Evolutionary conservation across 192 early-diverging fungal genomes (phyloP).

Genomic region (Rhizoclosmatium globosum): DNA sequence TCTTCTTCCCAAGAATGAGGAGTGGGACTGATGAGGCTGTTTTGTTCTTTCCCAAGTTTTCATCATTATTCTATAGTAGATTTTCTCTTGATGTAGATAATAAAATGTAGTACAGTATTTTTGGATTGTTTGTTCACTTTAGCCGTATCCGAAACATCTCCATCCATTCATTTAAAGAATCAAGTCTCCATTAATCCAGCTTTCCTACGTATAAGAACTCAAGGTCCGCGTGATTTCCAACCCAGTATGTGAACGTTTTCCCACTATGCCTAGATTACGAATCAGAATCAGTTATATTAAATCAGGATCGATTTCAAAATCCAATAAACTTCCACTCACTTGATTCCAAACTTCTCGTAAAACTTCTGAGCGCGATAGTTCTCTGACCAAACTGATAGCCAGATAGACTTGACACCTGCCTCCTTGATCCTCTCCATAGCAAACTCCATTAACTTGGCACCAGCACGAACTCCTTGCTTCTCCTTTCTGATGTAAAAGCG

Average conservation of each 20-base stretch:
- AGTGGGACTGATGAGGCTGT: too few species aligned
- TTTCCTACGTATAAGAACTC: slow-evolving; percentile 12
- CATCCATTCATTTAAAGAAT: not conserved
- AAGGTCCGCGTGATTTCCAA: slow-evolving; percentile 20
- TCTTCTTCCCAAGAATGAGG: too few species aligned
- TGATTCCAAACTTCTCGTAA: slow-evolving; percentile 27
- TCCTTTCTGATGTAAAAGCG: slow-evolving; percentile 20
- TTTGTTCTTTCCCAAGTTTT: too few species aligned
- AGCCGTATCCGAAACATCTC: not conserved
- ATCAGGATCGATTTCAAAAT: not conserved
- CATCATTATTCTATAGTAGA: too few species aligned
- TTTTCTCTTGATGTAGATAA: too few species aligned
- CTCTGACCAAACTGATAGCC: slow-evolving; percentile 22
- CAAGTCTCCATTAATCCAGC: not conserved
- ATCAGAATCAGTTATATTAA: too few species aligned
- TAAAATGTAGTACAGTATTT: not conserved
- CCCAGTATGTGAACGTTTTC: slow-evolving; percentile 2
- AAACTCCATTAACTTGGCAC: not conserved
- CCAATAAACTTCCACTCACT: not conserved
- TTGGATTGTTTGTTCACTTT: not conserved
- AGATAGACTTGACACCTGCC: slow-evolving; percentile 17
- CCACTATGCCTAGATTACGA: not conserved
- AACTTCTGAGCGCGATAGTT: slow-evolving; percentile 20
- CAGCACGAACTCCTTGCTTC: slow-evolving; percentile 6
- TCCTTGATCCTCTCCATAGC: slow-evolving; percentile 15